Percentiles rank a stretch among this genome's conserved stretches.
Conservation (phyloP, 192 early-diverging fungal species). For the Coemansia sp. region DNA sequence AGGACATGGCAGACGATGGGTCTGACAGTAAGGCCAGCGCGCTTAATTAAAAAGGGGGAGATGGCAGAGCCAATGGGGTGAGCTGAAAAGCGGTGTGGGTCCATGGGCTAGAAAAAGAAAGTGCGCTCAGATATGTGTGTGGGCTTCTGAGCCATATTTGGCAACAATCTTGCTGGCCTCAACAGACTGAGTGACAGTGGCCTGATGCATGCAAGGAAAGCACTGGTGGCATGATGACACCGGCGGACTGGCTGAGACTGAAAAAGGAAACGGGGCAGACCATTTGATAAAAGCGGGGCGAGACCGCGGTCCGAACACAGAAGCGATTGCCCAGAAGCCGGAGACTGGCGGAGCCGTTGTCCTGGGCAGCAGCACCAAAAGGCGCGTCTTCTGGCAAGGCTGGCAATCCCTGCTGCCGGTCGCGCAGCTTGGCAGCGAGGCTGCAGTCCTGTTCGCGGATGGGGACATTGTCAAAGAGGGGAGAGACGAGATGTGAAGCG, state of each 20-base stretch:
- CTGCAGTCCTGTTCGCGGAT: neutral
- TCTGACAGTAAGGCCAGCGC: neutral
- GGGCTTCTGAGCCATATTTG: too few relatives aligned
- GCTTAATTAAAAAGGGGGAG: neutral
- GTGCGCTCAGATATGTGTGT: too few relatives aligned
- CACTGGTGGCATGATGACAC: neutral
- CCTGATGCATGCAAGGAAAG: too few relatives aligned
- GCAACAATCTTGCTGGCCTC: too few relatives aligned
- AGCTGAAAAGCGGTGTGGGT: neutral
- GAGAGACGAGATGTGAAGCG: neutral
- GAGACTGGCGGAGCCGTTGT: neutral
- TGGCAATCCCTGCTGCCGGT: neutral
- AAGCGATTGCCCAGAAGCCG: neutral
- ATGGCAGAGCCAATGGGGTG: neutral
- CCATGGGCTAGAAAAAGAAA: neutral
- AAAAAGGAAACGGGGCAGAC: neutral
- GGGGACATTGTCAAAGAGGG: neutral
- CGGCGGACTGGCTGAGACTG: neutral
- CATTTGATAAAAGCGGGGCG: neutral
- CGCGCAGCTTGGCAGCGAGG: neutral
- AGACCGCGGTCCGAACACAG: neutral
- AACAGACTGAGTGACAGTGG: too few relatives aligned
- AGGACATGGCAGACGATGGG: neutral
- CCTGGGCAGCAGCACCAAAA: neutral
- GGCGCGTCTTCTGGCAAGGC: neutral